Evolutionary conservation across 148 eudicot species (phyloP), one percentile per base, ranked within the genome.

Genomic region (Rhododendron molle): DNA sequence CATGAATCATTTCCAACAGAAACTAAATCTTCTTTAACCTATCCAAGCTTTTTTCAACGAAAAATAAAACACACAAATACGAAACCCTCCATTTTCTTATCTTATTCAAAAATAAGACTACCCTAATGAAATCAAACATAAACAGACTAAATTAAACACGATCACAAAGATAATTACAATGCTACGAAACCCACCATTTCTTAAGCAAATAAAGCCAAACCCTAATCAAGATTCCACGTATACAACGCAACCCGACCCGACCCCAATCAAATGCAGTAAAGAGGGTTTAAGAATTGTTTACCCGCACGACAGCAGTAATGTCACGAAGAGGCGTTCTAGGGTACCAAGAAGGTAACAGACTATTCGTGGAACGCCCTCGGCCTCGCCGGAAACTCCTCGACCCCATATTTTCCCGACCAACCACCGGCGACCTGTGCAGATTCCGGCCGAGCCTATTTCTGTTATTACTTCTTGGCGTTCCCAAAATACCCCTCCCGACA

Each of bases 311-410:
- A 26, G 86, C 86, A 32, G 97, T 94, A 11, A 94, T 86, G 73
- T 94, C 94, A 20, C 91, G 86, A 2, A 94, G 90, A 30, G 95
- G 97, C 21, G 88, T 88, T 49, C 97, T 90, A 20, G 97, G 97
- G 52, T 94, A 91, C 95, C 97, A 93, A 87, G 92, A 90, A 40
- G 96, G 98, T 83, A 95, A 83, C 38, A 88, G 74, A 38, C 88
- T 90, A 11, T 34, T 21, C 80, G 30, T 83, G 30, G 83, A 58
- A 40, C 87, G 85, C 14, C 87, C 90, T 87, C 88, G 78, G 46
- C 88, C 87, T 81, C 92, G 84, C 2, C 91, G 79, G 43, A 88
- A 73, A 50, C 81, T 78, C 40, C 87, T 80, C 23, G 89, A 80
- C 23, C 84, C 79, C 15, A 80, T 67, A 50, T 91, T 89, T 76